Evolutionary conservation across 345 rosid species (phyloP).

Genomic region (Melaleuca quinquenervia): DNA sequence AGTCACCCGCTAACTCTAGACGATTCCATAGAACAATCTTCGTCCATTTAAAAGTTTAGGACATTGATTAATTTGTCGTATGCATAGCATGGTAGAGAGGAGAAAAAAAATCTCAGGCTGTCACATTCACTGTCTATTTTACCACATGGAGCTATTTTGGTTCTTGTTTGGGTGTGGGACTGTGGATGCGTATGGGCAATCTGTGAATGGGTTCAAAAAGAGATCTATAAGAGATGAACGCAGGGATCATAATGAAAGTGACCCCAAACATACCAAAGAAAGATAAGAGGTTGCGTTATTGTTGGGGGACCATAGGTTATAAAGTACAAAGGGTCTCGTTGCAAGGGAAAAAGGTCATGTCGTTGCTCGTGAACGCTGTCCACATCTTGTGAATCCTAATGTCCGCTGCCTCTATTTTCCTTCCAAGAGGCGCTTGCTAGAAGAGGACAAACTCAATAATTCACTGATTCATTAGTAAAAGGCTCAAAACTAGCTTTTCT

Average conservation of each 20-base stretch:
- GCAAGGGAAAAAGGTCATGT: background rate
- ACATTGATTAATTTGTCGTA: background rate
- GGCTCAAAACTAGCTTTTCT: background rate
- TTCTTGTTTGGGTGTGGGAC: background rate
- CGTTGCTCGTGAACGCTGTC: background rate
- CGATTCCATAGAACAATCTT: background rate
- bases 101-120: background rate
- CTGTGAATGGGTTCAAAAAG: background rate
- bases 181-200: background rate
- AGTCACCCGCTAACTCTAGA: background rate
- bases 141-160: accelerated
- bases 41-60: background rate
- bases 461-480: background rate
- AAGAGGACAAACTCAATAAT: background rate
- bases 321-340: background rate
- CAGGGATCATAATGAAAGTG: background rate
- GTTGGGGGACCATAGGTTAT: background rate
- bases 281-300: background rate
- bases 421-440: background rate
- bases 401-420: background rate
- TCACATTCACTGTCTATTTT: background rate
- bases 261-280: background rate
- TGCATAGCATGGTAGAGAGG: background rate
- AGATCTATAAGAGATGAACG: background rate
- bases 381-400: background rate